Evolutionary conservation across 768 basidiomycete species (phyloP).

Genomic region (Glaciozyma antarctica): DNA sequence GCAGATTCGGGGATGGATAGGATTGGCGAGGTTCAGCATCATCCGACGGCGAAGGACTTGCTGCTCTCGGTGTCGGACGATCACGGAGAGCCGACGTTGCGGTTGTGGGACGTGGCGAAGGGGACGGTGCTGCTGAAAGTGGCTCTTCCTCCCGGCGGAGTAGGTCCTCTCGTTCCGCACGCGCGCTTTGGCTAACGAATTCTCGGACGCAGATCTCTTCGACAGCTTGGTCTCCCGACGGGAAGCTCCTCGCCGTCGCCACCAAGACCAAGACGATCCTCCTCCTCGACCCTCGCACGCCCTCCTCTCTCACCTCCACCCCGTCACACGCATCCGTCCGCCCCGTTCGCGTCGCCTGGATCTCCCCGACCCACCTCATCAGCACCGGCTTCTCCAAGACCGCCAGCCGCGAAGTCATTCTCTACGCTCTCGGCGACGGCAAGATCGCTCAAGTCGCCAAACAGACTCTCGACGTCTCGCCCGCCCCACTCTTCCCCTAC

Average conservation of each 20-base stretch:
- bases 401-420: slow-evolving; percentile 39
- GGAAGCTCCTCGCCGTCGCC: slow-evolving; percentile 37
- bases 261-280: slow-evolving; percentile 39
- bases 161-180: neutral
- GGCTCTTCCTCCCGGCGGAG: slow-evolving; percentile 33
- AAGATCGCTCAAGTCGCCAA: slow-evolving; percentile 28
- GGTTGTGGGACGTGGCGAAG: slow-evolving; percentile 36
- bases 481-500: slow-evolving; percentile 39
- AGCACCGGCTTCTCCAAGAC: slow-evolving; percentile 40
- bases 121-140: slow-evolving; percentile 23
- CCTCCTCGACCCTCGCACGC: slow-evolving; percentile 39
- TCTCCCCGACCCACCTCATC: slow-evolving; percentile 35
- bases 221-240: slow-evolving; percentile 35
- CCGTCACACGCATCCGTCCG: slow-evolving; percentile 39
- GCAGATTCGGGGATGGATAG: slow-evolving; percentile 37
- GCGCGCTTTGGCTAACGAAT: neutral
- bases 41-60: slow-evolving; percentile 38
- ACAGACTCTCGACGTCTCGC: slow-evolving; percentile 39
- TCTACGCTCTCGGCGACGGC: slow-evolving; percentile 31
- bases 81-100: slow-evolving; percentile 33
- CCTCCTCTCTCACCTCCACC: slow-evolving; percentile 17
- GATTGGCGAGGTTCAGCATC: slow-evolving; percentile 37
- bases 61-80: slow-evolving; percentile 39
- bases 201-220: slow-evolving; percentile 33
- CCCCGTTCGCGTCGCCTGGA: slow-evolving; percentile 39